Conservation (phyloP, 345 rosid genomes). For the Cardamine occulta region DNA sequence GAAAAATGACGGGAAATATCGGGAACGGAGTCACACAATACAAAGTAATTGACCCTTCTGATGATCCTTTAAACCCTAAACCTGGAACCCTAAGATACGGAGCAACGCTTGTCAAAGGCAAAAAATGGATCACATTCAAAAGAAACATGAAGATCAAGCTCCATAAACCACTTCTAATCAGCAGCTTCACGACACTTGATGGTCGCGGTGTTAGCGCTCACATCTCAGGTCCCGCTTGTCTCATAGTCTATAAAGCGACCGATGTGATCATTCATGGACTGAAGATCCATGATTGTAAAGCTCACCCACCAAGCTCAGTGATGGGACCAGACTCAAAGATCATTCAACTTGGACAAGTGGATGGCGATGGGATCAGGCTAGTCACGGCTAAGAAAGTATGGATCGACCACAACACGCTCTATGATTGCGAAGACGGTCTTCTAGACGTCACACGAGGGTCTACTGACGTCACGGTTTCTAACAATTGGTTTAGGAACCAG, state of each 20-base stretch:
- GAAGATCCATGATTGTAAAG: conserved; percentile 65
- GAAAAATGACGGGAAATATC: conserved; percentile 65
- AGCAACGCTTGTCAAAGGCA: conserved; percentile 57
- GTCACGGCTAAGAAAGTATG: conserved; percentile 65
- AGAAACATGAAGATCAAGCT: conserved; percentile 64
- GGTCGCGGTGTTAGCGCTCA: conserved; percentile 65
- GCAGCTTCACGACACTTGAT: conserved; percentile 77
- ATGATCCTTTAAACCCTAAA: conserved; percentile 67
- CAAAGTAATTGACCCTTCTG: conserved; percentile 67
- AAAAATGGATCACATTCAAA: conserved; percentile 72
- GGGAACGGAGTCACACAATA: conserved; percentile 54
- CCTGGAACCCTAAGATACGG: conserved; percentile 71
- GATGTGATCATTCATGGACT: conserved; percentile 79
- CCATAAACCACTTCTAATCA: conserved; percentile 58
- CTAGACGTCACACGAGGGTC: conserved; percentile 71
- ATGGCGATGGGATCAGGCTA: conserved; percentile 73
- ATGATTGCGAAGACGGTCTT: conserved; percentile 65
- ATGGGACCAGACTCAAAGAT: conserved; percentile 58
- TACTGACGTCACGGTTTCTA: conserved; percentile 60
- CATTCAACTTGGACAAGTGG: conserved; percentile 54
- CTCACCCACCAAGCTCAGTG: conserved; percentile 56
- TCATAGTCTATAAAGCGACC: conserved; percentile 57
- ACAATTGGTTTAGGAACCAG: conserved; percentile 78
- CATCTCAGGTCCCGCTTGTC: conserved; percentile 62
- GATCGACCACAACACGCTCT: conserved; percentile 80